Base-by-base conservation (phyloP, 139 green algal genomes). In the Edaphochlamys debaryana region DNA sequence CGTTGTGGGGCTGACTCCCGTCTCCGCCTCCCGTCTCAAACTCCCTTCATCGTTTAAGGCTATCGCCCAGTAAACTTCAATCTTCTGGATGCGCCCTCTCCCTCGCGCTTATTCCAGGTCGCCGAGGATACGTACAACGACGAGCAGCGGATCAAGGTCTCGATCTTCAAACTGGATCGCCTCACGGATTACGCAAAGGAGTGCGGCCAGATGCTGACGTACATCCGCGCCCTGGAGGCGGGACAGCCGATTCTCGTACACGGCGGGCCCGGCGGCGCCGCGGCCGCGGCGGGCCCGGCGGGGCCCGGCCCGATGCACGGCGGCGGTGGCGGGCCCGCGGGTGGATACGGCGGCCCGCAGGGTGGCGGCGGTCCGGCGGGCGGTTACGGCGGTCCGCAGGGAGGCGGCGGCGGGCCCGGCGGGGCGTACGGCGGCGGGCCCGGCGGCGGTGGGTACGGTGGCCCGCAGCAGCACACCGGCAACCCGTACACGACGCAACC, bases 51-150 rank as follows among this genome's bases (percentile, higher is more conserved):
- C n/a, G n/a, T n/a, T n/a, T n/a, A n/a, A n/a, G n/a, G n/a, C n/a
- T n/a, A n/a, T n/a, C n/a, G n/a, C n/a, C n/a, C n/a, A n/a, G n/a
- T n/a, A n/a, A n/a, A n/a, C n/a, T n/a, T n/a, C n/a, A n/a, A n/a
- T n/a, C n/a, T n/a, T n/a, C n/a, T n/a, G n/a, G n/a, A n/a, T n/a
- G n/a, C n/a, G n/a, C n/a, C n/a, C n/a, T n/a, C n/a, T n/a, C n/a
- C n/a, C n/a, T n/a, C n/a, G n/a, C n/a, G n/a, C n/a, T n/a, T n/a
- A n/a, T n/a, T 54, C 13, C 95, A 96, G 86, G 85, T 98, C 6
- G 80, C 88, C 3, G 92, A 96, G 81, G 96, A 99, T 75, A 96
- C 78, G 13, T 99, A 96, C 80, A 92, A 97, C 30, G 96, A 99
- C 67, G 94, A 98, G 89, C 52, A 50, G n/a, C 92, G 95, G 30